These are phyloP conservation scores for Fusarium tanahbumbuense DNA, from an alignment of 2,329 filamentous ascomycete genomes.

Conservation along the genomic window DNA sequence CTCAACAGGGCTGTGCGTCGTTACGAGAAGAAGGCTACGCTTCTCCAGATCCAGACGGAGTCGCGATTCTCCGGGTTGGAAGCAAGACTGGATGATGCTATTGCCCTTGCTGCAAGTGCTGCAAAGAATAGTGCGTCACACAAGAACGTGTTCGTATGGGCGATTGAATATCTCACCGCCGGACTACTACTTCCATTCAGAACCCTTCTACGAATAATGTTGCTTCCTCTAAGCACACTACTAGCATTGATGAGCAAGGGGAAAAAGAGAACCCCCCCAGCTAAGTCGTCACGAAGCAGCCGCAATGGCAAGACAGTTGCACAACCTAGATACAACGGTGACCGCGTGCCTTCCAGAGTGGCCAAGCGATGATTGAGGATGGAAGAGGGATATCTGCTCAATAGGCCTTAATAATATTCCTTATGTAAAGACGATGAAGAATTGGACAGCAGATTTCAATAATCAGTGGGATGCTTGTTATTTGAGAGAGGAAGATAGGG, in stretches of 20 bases:
- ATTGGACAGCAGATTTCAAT: not conserved
- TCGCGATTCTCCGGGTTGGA: conserved; percentile 79
- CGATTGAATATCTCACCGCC: conserved; percentile 52
- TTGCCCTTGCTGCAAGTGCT: conserved; percentile 83
- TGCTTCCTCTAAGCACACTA: conserved; percentile 57
- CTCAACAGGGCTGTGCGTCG: conserved; percentile 88
- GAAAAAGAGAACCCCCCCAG: conserved; percentile 45
- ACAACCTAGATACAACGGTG: conserved; percentile 51
- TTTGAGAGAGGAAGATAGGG: not conserved
- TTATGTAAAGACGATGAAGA: not conserved
- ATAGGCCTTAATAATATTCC: conserved; percentile 20
- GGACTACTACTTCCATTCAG: conserved; percentile 58
- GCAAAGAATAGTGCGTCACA: conserved; percentile 62
- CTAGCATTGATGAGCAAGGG: conserved; percentile 51
- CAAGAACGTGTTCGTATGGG: conserved; percentile 53
- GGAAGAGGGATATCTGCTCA: not conserved
- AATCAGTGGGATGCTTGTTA: not conserved
- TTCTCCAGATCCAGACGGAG: conserved; percentile 81
- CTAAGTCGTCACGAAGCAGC: conserved; percentile 41
- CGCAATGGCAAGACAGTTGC: conserved; percentile 41
- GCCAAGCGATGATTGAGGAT: conserved; percentile 43
- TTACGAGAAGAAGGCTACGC: conserved; percentile 88
- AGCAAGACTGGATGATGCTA: conserved; percentile 76
- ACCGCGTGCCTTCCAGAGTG: conserved; percentile 52
- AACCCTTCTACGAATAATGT: conserved; percentile 53